Evolutionary conservation across 805 yeast genomes (phyloP).

Genomic region (Yamadazyma sp.): DNA sequence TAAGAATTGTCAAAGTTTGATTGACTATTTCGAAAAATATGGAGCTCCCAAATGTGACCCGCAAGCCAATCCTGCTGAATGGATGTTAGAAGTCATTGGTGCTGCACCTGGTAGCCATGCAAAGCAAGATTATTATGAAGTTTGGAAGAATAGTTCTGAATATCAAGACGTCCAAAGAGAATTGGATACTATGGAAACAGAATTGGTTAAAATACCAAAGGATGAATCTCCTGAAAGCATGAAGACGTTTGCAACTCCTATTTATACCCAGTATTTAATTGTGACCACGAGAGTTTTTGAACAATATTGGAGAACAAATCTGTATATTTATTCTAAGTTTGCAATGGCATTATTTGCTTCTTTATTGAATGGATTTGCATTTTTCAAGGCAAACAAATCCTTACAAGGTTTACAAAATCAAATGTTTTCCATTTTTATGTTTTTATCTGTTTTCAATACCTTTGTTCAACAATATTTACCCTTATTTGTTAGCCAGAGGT

Average conservation of each 20-base stretch:
- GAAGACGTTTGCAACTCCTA: slow-evolving; percentile 27
- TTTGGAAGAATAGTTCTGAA: slow-evolving; percentile 64
- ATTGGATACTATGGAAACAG: slow-evolving; percentile 45
- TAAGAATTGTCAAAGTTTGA: slow-evolving; percentile 53
- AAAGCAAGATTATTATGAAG: slow-evolving; percentile 66
- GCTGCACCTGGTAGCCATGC: slow-evolving; percentile 81
- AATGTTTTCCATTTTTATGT: slow-evolving; percentile 49
- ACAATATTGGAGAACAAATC: slow-evolving; percentile 54
- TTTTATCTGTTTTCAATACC: slow-evolving; percentile 35
- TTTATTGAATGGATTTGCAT: slow-evolving; percentile 69
- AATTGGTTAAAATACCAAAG: slow-evolving; percentile 49
- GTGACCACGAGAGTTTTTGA: slow-evolving; percentile 23
- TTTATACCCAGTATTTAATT: slow-evolving; percentile 31
- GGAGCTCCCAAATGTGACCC: slow-evolving; percentile 53
- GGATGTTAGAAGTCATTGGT: slow-evolving; percentile 86
- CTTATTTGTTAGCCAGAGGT: slow-evolving; percentile 42
- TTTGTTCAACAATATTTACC: slow-evolving; percentile 40
- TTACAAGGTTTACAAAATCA: slow-evolving; percentile 65
- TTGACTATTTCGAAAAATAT: slow-evolving; percentile 63
- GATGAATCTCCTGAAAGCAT: slow-evolving; percentile 23
- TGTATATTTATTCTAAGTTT: slow-evolving; percentile 60
- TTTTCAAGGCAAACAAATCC: slow-evolving; percentile 61
- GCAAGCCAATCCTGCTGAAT: slow-evolving; percentile 53
- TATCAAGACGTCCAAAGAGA: slow-evolving; percentile 54
- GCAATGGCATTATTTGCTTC: slow-evolving; percentile 53